Evolutionary conservation across 2,329 filamentous ascomycete genomes (phyloP).

Genomic region (Scedosporium dehoogii): DNA sequence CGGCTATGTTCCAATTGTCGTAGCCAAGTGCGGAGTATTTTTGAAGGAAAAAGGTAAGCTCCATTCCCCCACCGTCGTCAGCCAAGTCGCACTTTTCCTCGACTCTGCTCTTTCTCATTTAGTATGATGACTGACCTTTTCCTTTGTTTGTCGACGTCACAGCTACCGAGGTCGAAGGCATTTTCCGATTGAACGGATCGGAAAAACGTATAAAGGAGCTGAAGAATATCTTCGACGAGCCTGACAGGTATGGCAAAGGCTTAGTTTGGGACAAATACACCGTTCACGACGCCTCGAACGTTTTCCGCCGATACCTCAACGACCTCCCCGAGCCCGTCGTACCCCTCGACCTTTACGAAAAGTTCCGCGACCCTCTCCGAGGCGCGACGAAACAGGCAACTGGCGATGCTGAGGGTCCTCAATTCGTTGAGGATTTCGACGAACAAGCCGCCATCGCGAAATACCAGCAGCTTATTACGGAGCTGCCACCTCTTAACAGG

Average conservation of each 20-base stretch:
- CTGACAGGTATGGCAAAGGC: slow-evolving; percentile 91
- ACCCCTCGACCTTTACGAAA: slow-evolving; percentile 83
- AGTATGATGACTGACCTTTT: not conserved
- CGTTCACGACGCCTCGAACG: slow-evolving; percentile 95
- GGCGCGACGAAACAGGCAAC: slow-evolving; percentile 62
- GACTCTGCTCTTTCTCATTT: no score
- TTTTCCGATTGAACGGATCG: slow-evolving; percentile 90
- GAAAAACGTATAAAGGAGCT: slow-evolving; percentile 98
- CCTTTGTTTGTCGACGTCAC: slow-evolving; percentile 6
- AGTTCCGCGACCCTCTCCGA: slow-evolving; percentile 76
- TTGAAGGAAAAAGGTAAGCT: slow-evolving; percentile 89
- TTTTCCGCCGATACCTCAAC: slow-evolving; percentile 89
- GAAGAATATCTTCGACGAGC: slow-evolving; percentile 83
- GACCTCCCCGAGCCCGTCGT: slow-evolving; percentile 95
- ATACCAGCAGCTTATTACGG: slow-evolving; percentile 86
- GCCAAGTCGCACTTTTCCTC: not conserved
- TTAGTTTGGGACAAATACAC: slow-evolving; percentile 96
- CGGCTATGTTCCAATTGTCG: slow-evolving; percentile 95
- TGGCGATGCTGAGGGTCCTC: slow-evolving; percentile 56
- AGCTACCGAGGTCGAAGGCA: slow-evolving; percentile 94
- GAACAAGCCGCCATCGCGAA: slow-evolving; percentile 64
- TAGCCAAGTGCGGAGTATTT: slow-evolving; percentile 95
- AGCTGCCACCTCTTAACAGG: slow-evolving; percentile 83
- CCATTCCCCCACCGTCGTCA: slow-evolving; percentile 8
- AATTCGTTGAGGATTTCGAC: slow-evolving; percentile 54